Evolutionary conservation across 352 stramenopile genomes (phyloP).

Genomic region (Globisporangium cystogenes): DNA sequence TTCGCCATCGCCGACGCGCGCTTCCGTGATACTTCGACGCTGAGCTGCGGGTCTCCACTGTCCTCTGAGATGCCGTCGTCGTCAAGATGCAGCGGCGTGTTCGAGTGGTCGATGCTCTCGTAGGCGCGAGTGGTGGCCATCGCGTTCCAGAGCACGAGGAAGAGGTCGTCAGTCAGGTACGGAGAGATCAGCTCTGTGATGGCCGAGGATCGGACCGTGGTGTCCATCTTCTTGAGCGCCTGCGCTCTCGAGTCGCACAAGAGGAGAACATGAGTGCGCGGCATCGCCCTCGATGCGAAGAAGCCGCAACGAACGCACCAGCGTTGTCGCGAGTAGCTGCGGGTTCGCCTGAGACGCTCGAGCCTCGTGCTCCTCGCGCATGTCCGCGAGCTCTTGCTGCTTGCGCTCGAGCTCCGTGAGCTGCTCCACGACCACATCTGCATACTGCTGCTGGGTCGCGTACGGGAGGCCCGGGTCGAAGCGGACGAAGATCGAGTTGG

Average conservation of each 20-base stretch:
- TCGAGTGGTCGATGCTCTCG: slow-evolving; percentile 14
- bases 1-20: slow-evolving; percentile 34
- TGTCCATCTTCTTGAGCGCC: slow-evolving; percentile 30
- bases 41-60: not conserved
- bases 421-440: slow-evolving; percentile 24
- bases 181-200: slow-evolving; percentile 41
- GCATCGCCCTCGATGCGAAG: not conserved
- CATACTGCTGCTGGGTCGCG: slow-evolving; percentile 37
- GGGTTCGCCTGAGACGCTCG: slow-evolving; percentile 20
- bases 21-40: slow-evolving; percentile 25
- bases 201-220: slow-evolving; percentile 18
- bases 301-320: slow-evolving; percentile 1
- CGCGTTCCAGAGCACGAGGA: slow-evolving; percentile 58
- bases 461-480: slow-evolving; percentile 36
- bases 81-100: not conserved
- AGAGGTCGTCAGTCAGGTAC: slow-evolving; percentile 49
- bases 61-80: not conserved
- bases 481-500: slow-evolving; percentile 52
- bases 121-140: slow-evolving; percentile 27
- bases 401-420: slow-evolving; percentile 9
- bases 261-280: not conserved
- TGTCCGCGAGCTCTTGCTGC: slow-evolving; percentile 13
- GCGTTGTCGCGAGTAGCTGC: slow-evolving; percentile 19
- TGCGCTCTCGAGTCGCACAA: not conserved
- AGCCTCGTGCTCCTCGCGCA: slow-evolving; percentile 10